These are phyloP conservation scores for Stachybotrys elegans DNA, from an alignment of 2,329 filamentous ascomycete genomes.

Conservation along the genomic window DNA sequence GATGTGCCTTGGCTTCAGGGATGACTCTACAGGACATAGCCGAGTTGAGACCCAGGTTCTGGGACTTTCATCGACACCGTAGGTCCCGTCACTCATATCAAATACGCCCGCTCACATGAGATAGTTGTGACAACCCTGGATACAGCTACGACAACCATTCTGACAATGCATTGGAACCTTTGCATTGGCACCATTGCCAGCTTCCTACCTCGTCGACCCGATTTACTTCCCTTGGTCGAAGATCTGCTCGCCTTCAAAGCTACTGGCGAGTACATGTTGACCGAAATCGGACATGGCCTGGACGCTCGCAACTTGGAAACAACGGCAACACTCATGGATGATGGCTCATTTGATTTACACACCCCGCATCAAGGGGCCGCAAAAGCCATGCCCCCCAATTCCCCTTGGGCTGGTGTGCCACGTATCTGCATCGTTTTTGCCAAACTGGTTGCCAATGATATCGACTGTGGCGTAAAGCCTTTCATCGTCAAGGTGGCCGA, in stretches of 20 bases:
- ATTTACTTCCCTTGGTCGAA: slow-evolving; percentile 12
- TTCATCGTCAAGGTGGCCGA: slow-evolving; percentile 25
- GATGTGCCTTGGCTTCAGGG: too few relatives aligned
- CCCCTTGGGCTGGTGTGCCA: slow-evolving; percentile 16
- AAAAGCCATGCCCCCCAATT: slow-evolving; percentile 24
- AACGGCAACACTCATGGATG: slow-evolving; percentile 24
- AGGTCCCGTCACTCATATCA: slow-evolving; percentile 2
- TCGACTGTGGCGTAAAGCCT: slow-evolving; percentile 20
- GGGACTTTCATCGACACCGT: slow-evolving; percentile 17
- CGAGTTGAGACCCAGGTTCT: slow-evolving; percentile 16
- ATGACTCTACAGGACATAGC: slow-evolving; percentile 15
- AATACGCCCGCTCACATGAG: not conserved
- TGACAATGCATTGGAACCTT: slow-evolving; percentile 25
- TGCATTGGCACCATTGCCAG: slow-evolving; percentile 21
- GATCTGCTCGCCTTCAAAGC: slow-evolving; percentile 15
- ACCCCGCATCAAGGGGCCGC: slow-evolving; percentile 23
- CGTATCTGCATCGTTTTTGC: slow-evolving; percentile 27
- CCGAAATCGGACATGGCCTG: slow-evolving; percentile 32
- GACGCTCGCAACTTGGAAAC: slow-evolving; percentile 33
- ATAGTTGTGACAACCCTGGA: slow-evolving; percentile 11
- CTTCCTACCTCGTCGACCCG: slow-evolving; percentile 4
- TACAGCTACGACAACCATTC: slow-evolving; percentile 12
- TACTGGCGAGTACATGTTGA: slow-evolving; percentile 31
- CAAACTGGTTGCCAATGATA: slow-evolving; percentile 18
- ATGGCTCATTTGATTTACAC: slow-evolving; percentile 28